phyloP scores from a whole-genome alignment of 2,329 filamentous ascomycete species.

The Herpotrichia juniperi region DNA sequence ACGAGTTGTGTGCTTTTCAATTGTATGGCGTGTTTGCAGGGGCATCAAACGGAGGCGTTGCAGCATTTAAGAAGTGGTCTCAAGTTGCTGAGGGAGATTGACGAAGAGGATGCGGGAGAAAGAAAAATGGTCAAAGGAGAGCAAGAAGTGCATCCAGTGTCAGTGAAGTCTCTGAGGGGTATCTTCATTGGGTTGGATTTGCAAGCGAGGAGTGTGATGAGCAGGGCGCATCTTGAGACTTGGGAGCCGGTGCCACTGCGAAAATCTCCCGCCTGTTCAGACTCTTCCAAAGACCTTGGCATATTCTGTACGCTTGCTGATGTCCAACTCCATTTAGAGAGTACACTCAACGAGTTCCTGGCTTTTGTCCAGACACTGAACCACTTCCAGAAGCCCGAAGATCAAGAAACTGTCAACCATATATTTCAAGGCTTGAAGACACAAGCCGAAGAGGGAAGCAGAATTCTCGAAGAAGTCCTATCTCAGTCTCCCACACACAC shows the following conservation, averaged over 20 bases:
- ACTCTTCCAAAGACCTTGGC: too few relatives aligned
- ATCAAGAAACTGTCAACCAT: neutral
- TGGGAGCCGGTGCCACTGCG: conserved; percentile 32
- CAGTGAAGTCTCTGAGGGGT: conserved; percentile 32
- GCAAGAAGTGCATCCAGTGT: conserved; percentile 24
- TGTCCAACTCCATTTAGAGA: conserved; percentile 25
- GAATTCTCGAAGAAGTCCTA: conserved; percentile 13
- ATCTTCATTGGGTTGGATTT: conserved; percentile 39
- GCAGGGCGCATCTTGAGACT: conserved; percentile 12
- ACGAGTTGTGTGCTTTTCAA: conserved; percentile 38
- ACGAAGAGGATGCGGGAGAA: conserved; percentile 13
- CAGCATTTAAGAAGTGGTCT: conserved; percentile 39
- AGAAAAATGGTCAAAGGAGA: neutral
- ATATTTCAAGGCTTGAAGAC: conserved; percentile 3
- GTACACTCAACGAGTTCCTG: conserved; percentile 29
- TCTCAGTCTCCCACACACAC: neutral
- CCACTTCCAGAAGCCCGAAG: neutral
- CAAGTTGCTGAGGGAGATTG: conserved; percentile 35
- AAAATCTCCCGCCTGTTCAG: conserved; percentile 5
- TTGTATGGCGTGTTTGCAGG: conserved; percentile 39
- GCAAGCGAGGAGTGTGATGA: conserved; percentile 36
- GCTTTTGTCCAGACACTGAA: conserved; percentile 29
- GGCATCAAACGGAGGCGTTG: conserved; percentile 32
- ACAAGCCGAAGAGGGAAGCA: conserved; percentile 8
- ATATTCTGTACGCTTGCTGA: conserved; percentile 16